Conservation (phyloP, 164 flowering plant genomes). For the Magnolia kwangsiensis region DNA sequence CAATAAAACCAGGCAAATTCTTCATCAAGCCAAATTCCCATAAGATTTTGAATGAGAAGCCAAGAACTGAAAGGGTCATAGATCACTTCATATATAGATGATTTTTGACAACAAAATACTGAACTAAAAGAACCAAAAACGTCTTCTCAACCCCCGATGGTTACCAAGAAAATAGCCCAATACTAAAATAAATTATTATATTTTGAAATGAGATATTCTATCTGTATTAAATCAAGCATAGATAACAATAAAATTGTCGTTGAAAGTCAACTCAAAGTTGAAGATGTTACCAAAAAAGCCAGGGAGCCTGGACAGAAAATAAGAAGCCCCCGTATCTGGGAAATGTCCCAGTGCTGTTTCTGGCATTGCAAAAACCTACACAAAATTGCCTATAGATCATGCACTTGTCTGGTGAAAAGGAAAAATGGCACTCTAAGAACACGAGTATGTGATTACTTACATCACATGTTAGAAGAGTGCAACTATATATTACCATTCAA, state of each 20-base stretch:
- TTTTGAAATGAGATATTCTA: neutral
- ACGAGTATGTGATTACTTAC: too few species aligned
- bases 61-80: neutral
- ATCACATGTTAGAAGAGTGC: too few species aligned
- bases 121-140: neutral
- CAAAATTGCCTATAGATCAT: neutral
- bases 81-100: neutral
- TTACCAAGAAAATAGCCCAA: neutral
- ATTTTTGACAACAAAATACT: neutral
- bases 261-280: neutral
- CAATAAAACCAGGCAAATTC: too few species aligned
- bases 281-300: slow-evolving; percentile 74
- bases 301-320: slow-evolving; percentile 78
- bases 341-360: slow-evolving; percentile 87
- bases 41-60: neutral
- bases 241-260: too few species aligned
- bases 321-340: slow-evolving; percentile 93
- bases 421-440: too few species aligned
- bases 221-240: neutral
- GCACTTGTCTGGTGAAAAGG: too few species aligned
- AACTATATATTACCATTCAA: too few species aligned
- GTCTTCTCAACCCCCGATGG: neutral
- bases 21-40: neutral
- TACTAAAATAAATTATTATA: neutral
- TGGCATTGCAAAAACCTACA: slow-evolving; percentile 95